Evolutionary conservation across 352 stramenopile species (phyloP), one percentile per base, ranked within the genome.

Genomic region (Pilasporangium apinafurcum): DNA sequence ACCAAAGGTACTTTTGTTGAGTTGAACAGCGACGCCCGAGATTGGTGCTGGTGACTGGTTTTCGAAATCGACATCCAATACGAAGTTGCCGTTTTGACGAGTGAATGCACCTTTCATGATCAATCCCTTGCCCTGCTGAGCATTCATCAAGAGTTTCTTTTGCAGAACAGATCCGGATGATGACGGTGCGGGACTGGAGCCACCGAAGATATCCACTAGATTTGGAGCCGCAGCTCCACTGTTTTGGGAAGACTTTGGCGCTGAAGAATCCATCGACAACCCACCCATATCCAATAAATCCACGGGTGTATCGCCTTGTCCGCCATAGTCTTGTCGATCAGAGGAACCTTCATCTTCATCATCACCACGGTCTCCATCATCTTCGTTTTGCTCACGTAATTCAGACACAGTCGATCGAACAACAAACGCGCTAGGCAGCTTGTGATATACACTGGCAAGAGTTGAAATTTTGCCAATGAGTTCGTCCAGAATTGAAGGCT

Each of bases 1-100:
- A 28, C 95, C 94, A 63, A 98, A 98, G 24, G 92, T 95, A 59
- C 95, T 98, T 75, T 98, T 98, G 78, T 99, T 99, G 26, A 98
- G 73, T 62, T 99, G 95, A 46, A 99, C 94, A 26, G 94, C 95
- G 24, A 99, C 65, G 8, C 78, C 73, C 1, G 59, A 48, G 47
- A 99, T 87, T 46, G 90, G 77, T 20, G 95, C 66, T 20, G 86
- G 57, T 17, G 82, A 86, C 51, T 92, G 89, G 63, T 98, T 97
- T 58, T 97, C 72, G 32, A 72, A 79, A 40, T 90, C 73, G 14
- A 89, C 59, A 18, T 92, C 81, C 31, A 92, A 46, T 39, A 85
- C 56, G 30, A 92, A 92, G 22, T 62, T 69, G 36, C 62, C 63
- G 34, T 57, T 73, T 39, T 64, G 69, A 18, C 81, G 75, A 42